These are phyloP conservation scores for Mangifera indica DNA, from an alignment of 345 rosid species.

Conservation along the genomic window DNA sequence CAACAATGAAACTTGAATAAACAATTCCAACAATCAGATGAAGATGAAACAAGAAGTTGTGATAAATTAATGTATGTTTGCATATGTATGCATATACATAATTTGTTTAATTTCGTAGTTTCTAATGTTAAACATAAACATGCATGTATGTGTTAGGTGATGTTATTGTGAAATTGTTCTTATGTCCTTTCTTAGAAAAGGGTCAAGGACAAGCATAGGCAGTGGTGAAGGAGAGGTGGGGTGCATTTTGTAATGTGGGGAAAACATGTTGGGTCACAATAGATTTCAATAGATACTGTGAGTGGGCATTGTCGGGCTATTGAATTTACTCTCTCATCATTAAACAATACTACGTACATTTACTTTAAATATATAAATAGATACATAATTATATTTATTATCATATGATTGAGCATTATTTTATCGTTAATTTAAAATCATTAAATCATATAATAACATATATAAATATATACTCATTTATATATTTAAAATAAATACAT, in stretches of 20 bases:
- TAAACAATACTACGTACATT: too few species aligned
- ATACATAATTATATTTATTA: too few species aligned
- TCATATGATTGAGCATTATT: too few species aligned
- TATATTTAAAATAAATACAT: too few species aligned
- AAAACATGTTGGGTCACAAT: slow-evolving; percentile 21
- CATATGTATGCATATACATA: too few species aligned
- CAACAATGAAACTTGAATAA: slow-evolving; percentile 11
- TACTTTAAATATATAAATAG: too few species aligned
- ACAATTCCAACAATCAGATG: neutral
- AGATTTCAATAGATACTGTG: slow-evolving; percentile 18
- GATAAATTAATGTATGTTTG: neutral
- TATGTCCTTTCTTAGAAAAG: neutral
- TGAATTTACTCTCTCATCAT: too few species aligned
- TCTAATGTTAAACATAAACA: too few species aligned
- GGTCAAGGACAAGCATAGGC: slow-evolving; percentile 17
- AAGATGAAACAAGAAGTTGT: neutral
- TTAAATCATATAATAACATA: too few species aligned
- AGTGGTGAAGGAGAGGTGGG: slow-evolving; percentile 12
- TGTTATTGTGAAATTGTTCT: neutral
- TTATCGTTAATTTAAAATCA: too few species aligned
- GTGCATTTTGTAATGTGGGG: slow-evolving; percentile 19
- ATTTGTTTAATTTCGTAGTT: too few species aligned
- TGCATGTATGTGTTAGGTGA: neutral
- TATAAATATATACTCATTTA: too few species aligned
- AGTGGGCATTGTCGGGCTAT: slow-evolving; percentile 19